phyloP scores from a whole-genome alignment of 805 yeast genomes.

The Kodamaea hsintzibuensis region DNA sequence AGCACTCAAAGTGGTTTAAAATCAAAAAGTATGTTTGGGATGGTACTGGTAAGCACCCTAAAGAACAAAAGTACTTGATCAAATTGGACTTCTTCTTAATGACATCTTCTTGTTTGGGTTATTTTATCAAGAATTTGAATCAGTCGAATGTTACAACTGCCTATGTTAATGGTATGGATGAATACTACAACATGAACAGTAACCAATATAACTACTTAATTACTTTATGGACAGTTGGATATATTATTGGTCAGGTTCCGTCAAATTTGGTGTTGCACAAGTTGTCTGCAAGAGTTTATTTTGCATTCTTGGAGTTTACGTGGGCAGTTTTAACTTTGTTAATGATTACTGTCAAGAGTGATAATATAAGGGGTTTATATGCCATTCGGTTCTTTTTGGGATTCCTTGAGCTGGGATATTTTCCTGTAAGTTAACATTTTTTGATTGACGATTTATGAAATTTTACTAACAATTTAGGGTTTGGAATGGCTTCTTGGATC shows the following conservation, averaged over 20 bases:
- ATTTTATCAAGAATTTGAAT: slow-evolving; percentile 47
- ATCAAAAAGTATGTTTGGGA: slow-evolving; percentile 36
- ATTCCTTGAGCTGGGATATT: slow-evolving; percentile 48
- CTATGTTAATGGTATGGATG: slow-evolving; percentile 49
- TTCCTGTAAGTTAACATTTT: too few relatives aligned
- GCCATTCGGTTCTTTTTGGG: slow-evolving; percentile 43
- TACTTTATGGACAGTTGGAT: slow-evolving; percentile 52
- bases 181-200: slow-evolving; percentile 39
- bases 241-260: slow-evolving; percentile 53
- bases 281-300: slow-evolving; percentile 43
- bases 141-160: slow-evolving; percentile 46
- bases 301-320: slow-evolving; percentile 43
- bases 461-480: too few relatives aligned
- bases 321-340: slow-evolving; percentile 47
- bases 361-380: slow-evolving; percentile 26
- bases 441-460: too few relatives aligned
- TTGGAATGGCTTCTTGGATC: slow-evolving; percentile 34
- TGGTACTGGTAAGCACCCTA: slow-evolving; percentile 38
- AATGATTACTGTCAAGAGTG: slow-evolving; percentile 28
- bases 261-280: slow-evolving; percentile 44
- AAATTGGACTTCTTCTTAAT: slow-evolving; percentile 35
- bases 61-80: slow-evolving; percentile 32
- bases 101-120: slow-evolving; percentile 49
- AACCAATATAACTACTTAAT: slow-evolving; percentile 47
- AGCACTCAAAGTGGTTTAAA: slow-evolving; percentile 21